phyloP scores from a whole-genome alignment of 2,329 filamentous ascomycete species.

The Diaporthe aspalathi region DNA sequence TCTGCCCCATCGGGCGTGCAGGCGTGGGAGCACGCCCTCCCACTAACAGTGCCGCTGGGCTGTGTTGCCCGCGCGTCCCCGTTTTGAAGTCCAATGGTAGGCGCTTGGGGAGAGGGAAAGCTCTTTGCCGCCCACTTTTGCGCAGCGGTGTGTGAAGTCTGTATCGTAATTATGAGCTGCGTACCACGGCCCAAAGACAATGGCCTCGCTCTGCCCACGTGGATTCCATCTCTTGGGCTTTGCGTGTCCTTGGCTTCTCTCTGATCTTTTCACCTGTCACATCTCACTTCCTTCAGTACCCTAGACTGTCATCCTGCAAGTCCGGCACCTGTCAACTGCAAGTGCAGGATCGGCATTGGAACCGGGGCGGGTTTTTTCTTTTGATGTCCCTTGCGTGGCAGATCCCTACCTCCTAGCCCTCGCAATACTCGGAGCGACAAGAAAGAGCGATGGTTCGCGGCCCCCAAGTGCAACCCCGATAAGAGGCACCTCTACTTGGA shows the following conservation, averaged over 20 bases:
- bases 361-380: not conserved
- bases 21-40: not conserved
- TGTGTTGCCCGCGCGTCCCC: not conserved
- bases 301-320: slow-evolving; percentile 1
- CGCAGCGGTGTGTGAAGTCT: slow-evolving; percentile 7
- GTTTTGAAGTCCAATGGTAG: not conserved
- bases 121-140: not conserved
- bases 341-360: slow-evolving; percentile 8
- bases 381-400: not conserved
- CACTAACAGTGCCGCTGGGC: not conserved
- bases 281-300: slow-evolving; percentile 17
- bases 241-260: not conserved
- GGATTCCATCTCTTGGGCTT: not conserved
- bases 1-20: slow-evolving; percentile 3
- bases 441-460: slow-evolving; percentile 5
- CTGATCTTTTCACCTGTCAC: not conserved
- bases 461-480: not conserved
- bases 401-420: not conserved
- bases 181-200: not conserved
- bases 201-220: not conserved
- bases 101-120: not conserved
- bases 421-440: not conserved
- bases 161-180: slow-evolving; percentile 10
- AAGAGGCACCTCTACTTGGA: slow-evolving; percentile 8
- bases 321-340: slow-evolving; percentile 19